Conservation (phyloP, 2,329 filamentous ascomycete genomes). For the Ophiocordyceps camponoti-floridani region DNA sequence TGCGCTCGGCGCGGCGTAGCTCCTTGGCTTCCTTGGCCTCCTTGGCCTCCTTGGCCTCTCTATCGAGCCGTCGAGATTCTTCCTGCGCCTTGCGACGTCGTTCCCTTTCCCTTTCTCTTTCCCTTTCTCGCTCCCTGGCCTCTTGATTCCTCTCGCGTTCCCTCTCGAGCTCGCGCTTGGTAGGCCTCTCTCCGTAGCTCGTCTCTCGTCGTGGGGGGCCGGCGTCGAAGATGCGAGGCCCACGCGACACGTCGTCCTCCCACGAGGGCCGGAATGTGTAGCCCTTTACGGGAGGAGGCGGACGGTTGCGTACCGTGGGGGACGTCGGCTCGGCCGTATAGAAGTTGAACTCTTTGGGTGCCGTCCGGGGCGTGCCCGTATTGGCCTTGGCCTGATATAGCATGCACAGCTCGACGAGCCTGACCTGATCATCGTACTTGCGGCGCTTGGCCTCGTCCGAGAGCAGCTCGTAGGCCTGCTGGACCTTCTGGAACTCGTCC, state of each 20-base stretch:
- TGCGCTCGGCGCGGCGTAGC: conserved; percentile 16
- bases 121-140: conserved; percentile 9
- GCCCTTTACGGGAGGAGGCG: conserved; percentile 10
- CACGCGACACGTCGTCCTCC: conserved; percentile 25
- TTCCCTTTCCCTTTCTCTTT: conserved; percentile 7
- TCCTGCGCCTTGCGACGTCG: conserved; percentile 7
- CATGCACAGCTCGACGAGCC: conserved; percentile 46
- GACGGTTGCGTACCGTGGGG: background rate
- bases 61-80: conserved; percentile 11
- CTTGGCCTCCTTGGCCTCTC: conserved; percentile 9
- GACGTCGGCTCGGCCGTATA: conserved; percentile 27
- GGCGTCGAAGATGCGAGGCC: conserved; percentile 22
- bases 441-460: conserved; percentile 55
- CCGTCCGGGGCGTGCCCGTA: conserved; percentile 23
- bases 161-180: conserved; percentile 23
- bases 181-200: conserved; percentile 27
- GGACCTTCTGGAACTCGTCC: conserved; percentile 80
- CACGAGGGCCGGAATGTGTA: conserved; percentile 23
- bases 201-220: conserved; percentile 24
- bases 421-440: conserved; percentile 63
- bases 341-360: conserved; percentile 25
- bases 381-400: conserved; percentile 25
- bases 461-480: conserved; percentile 83
- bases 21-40: conserved; percentile 5
- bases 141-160: conserved; percentile 10